These are phyloP conservation scores for Combretum micranthum DNA, from an alignment of 345 rosid genomes.

Conservation along the genomic window DNA sequence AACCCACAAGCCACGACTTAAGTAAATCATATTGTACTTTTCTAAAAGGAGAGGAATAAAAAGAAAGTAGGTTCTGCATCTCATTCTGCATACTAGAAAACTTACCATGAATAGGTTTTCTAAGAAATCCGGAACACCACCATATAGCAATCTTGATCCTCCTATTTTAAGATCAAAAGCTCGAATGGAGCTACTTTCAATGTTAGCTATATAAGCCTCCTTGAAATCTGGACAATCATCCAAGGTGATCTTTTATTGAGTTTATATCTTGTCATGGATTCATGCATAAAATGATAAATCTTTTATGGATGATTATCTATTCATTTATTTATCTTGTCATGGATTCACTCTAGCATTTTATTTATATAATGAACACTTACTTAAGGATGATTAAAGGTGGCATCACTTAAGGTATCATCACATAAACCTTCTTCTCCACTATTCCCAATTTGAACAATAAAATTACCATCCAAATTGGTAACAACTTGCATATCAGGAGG, in stretches of 20 bases:
- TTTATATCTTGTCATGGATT: not conserved
- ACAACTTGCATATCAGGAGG: slow-evolving; percentile 49
- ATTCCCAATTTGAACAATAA: slow-evolving; percentile 77
- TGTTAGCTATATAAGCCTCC: slow-evolving; percentile 79
- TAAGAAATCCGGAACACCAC: slow-evolving; percentile 76
- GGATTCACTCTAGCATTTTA: no score
- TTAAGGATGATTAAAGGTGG: slow-evolving; percentile 81
- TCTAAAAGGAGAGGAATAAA: no score
- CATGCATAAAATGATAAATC: not conserved
- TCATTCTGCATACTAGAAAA: slow-evolving; percentile 5
- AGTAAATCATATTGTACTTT: no score
- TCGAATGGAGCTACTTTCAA: slow-evolving; percentile 95
- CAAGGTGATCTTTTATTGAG: not conserved
- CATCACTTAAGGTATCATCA: slow-evolving; percentile 84
- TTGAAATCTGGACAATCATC: slow-evolving; percentile 37
- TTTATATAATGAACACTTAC: slow-evolving; percentile 28
- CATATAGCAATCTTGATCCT: slow-evolving; percentile 79
- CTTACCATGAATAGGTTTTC: slow-evolving; percentile 85
- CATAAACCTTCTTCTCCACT: slow-evolving; percentile 71
- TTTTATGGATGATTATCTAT: slow-evolving; percentile 2
- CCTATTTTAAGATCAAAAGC: slow-evolving; percentile 76
- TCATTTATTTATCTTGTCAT: no score
- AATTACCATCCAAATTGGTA: slow-evolving; percentile 80
- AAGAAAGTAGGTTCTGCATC: not conserved
- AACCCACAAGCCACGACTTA: no score